Conservation (phyloP, 2,329 filamentous ascomycete species). For the Penicillium digitatum region DNA sequence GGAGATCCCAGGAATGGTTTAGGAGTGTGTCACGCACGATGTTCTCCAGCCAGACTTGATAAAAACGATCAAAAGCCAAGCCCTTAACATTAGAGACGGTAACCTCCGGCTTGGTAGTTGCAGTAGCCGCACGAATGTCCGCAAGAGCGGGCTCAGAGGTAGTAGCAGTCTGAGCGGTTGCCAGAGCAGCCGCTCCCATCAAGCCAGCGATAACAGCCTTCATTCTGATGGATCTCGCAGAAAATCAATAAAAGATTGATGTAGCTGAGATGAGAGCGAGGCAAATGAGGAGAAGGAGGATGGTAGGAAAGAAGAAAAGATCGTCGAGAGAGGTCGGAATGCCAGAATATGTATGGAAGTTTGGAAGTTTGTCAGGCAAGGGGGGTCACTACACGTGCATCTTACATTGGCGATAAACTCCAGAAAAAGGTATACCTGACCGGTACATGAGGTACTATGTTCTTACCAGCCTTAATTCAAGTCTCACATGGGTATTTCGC, state of each 20-base stretch:
- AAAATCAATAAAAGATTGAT: background rate
- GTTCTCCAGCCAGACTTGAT: constrained; percentile 75
- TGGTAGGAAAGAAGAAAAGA: background rate
- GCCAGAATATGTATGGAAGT: background rate
- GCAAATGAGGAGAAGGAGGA: background rate
- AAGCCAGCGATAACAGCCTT: constrained; percentile 38
- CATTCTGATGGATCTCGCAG: constrained; percentile 31
- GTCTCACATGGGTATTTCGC: background rate
- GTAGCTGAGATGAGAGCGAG: background rate
- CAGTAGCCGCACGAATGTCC: constrained; percentile 35
- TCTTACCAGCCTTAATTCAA: background rate
- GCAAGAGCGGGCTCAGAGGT: constrained; percentile 24
- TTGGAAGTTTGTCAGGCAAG: background rate
- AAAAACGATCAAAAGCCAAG: constrained; percentile 67
- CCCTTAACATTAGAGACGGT: constrained; percentile 64
- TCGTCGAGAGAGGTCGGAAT: background rate
- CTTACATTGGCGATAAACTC: background rate
- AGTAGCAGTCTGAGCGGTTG: constrained; percentile 26
- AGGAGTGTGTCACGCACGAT: constrained; percentile 45
- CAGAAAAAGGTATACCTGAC: background rate
- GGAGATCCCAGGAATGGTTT: background rate
- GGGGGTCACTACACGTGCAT: background rate
- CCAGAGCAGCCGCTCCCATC: constrained; percentile 23
- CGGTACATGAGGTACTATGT: background rate
- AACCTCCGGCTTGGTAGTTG: constrained; percentile 58